Conservation (phyloP, 1,284 basidiomycete species). For the Heimioporus punctisporus region DNA sequence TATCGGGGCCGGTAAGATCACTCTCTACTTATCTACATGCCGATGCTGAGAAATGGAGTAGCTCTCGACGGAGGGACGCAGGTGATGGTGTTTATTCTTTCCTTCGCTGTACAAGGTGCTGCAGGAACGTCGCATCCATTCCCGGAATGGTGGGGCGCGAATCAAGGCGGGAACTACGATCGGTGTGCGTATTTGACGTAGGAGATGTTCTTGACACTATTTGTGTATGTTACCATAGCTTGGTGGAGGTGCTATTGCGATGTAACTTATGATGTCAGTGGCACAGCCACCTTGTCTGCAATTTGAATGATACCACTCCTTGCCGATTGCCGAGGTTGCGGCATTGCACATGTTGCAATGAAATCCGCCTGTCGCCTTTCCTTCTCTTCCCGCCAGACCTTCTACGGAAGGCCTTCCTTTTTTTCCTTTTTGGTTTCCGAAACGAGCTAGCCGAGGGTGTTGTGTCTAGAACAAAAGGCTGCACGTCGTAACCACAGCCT, state of each 20-base stretch:
- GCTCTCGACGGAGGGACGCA: conserved; percentile 66
- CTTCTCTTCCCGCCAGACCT: neutral
- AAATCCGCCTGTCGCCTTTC: neutral
- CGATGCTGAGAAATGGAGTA: conserved; percentile 8
- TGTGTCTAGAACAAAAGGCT: conserved; percentile 20
- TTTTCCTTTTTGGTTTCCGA: neutral
- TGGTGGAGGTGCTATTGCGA: too few species aligned
- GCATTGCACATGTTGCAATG: neutral
- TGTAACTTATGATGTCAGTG: too few species aligned
- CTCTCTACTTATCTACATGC: neutral
- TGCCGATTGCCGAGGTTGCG: too few species aligned
- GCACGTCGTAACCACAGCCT: conserved; percentile 21
- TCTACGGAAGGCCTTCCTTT: neutral
- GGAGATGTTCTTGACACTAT: neutral
- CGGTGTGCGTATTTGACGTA: conserved; percentile 23
- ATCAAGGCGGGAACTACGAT: conserved; percentile 39
- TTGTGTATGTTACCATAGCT: too few species aligned
- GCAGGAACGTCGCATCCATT: conserved; percentile 58
- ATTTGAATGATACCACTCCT: too few species aligned
- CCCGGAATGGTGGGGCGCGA: conserved; percentile 59
- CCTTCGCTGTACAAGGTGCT: conserved; percentile 75
- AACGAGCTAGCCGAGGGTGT: neutral
- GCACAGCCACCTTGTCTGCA: too few species aligned
- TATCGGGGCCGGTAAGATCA: conserved; percentile 39
- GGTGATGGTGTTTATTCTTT: conserved; percentile 71